Base-by-base conservation (phyloP, 176 grass and related monocot species). In the Carex myosuroides region DNA sequence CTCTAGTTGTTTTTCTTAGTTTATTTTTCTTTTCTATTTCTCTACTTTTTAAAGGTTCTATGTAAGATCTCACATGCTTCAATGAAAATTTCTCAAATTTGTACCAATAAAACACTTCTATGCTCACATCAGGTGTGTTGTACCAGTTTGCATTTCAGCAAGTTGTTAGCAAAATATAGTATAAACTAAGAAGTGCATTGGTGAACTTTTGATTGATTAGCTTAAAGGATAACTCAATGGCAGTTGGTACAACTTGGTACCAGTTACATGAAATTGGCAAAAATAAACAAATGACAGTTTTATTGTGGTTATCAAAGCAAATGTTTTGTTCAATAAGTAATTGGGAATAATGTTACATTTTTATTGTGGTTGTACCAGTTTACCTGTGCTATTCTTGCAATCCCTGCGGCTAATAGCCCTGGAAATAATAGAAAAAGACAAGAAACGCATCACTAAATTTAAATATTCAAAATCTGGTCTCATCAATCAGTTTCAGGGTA, bases 391-490 rank as follows among this genome's bases (percentile, higher is more conserved):
- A 18, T 46, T 72, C 22, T 72, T 72, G 39, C 35, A 72, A 46
- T 46, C 18, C 12, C 7, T 46, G 8, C 3, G 3, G 69, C 39
- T 12, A 67, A 35, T 35, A 77, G 72, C 5, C 24, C 24, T 77
- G 13, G 48, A 55, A 76, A 30, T 39, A 55, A 54, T 55, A 55
- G 21, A 29, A 46, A 30, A 77, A 77, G 73, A 30, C 22, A 56
- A 70, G 0, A 70, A 8, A 77, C 6, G 13, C 5, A 14, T 81
- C 33, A 18, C 58, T 35, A 42, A 37, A 81, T 44, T 60, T 46
- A 64, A 81, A 13, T 62, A 62, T 44, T 64, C 2, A 81, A 46
- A 64, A 48, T 81, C 60, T 22, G 56, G 32, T 81, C 79, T 81
- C 10, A 81, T 14, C 79, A 64, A 62, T 42, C 58, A 46, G 20